Evolutionary conservation across 169 alveolate genomes (phyloP), one percentile per base, ranked within the genome.

Genomic region (Babesia microti): DNA sequence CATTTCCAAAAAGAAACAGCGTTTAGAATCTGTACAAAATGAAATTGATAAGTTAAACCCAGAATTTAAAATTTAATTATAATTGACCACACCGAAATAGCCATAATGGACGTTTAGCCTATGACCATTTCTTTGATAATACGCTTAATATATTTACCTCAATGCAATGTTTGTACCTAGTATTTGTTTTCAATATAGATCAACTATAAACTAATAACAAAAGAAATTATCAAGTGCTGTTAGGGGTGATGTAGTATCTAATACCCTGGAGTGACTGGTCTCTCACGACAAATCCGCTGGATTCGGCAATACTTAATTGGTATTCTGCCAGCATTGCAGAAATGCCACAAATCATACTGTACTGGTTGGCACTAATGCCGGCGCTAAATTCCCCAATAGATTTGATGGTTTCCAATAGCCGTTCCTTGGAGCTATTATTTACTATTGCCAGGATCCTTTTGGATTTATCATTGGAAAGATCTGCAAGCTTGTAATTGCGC

Each of bases 1-100:
- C 7, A 34, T 63, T 36, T 52, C 68, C 0, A 36, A 68, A 2
- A 63, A 63, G 61, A 30, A 4, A 6, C 26, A 52, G 56, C 75
- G 53, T 37, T 33, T 53, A 3, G 22, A 63, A 1, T 68, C 51
- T 32, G 49, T 63, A 1, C 37, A 45, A 29, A 24, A 41, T 9
- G 68, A 63, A 53, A 33, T 63, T 5, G 52, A 37, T 28, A 9
- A 3, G 9, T 22, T 49, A 42, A 0, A 23, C n/a, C 7, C 27
- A 12, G 9, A n/a, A 2, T 5, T 12, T 6, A 4, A 40, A 5
- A 1, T 7, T 3, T 15, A 22, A 17, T 40, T 9, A 11, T 32
- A 5, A 12, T 4, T 12, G 18, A 15, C 4, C n/a, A 36, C 7
- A 29, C 11, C 36, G 7, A 9, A 12, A n/a, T 22, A 12, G 9